These are phyloP conservation scores for Aspergillus sp. DNA, from an alignment of 2,329 filamentous ascomycete genomes.

Conservation along the genomic window DNA sequence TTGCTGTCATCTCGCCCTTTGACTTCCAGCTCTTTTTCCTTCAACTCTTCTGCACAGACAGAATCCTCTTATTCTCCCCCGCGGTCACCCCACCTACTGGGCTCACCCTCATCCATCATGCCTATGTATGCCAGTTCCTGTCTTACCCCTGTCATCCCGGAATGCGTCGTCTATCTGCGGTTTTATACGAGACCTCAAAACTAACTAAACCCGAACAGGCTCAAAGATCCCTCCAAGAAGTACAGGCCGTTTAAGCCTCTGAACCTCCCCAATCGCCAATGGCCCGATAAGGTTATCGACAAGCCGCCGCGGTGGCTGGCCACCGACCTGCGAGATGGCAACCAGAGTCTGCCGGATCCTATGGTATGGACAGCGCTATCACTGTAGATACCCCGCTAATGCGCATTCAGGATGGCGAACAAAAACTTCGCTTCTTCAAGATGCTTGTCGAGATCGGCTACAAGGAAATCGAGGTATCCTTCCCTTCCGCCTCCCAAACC, in stretches of 20 bases:
- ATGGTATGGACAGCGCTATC: constrained; percentile 62
- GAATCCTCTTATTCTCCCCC: constrained; percentile 3
- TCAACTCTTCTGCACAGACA: neutral
- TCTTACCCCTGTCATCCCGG: constrained; percentile 2
- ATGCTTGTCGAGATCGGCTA: constrained; percentile 91
- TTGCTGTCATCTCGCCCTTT: neutral
- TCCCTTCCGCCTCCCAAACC: constrained; percentile 89
- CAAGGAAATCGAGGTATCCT: constrained; percentile 97
- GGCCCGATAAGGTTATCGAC: constrained; percentile 78
- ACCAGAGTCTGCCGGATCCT: constrained; percentile 88
- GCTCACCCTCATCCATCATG: constrained; percentile 26
- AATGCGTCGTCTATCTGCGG: neutral
- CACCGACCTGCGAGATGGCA: constrained; percentile 86
- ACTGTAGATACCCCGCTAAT: neutral
- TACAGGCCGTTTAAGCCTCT: constrained; percentile 49
- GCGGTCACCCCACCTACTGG: constrained; percentile 8
- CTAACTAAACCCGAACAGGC: constrained; percentile 30
- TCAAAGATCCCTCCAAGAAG: constrained; percentile 51
- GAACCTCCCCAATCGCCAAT: constrained; percentile 59
- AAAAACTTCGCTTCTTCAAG: constrained; percentile 94
- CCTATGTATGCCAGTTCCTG: constrained; percentile 33
- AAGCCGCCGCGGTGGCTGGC: constrained; percentile 89
- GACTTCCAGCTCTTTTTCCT: neutral
- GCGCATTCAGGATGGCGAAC: constrained; percentile 71
- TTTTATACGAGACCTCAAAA: constrained; percentile 8